Evolutionary conservation across 1,284 basidiomycete genomes (phyloP), one percentile per base, ranked within the genome.

Genomic region (Erythrobasidium hasegawianum): DNA sequence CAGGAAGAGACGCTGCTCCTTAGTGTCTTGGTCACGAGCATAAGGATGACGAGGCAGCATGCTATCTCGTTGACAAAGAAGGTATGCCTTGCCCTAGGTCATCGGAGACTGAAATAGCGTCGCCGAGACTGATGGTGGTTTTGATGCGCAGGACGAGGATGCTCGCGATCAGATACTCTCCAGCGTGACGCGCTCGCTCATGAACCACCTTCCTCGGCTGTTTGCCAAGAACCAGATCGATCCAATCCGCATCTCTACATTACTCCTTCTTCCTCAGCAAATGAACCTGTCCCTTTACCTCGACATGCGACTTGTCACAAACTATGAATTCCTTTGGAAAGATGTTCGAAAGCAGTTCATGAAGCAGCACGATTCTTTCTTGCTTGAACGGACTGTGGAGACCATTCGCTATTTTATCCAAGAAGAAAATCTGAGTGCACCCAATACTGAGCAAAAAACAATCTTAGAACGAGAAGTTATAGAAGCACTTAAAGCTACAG

Each of bases 201-300:
- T 97, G 74, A 89, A 90, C 68, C 86, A 86, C 1, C 80, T 98
- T 0, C 94, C 95, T 0, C 82, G 86, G 59, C 81, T 98, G 24
- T 89, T 97, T 76, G 85, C 90, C 73, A 97, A 96, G 77, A 88
- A 97, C 77, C 90, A 96, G 76, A 87, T 90, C 0, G 92, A 97
- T 76, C 84, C 87, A 54, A 83, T 82, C 43, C 84, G 90, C n/a
- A 90, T 96, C 70, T 83, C 87, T 1, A 85, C 91, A 67, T 84
- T 97, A 0, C 79, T 98, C 29, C 77, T 86, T 11, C 83, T 98
- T 40, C 89, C 90, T 0, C 85, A 86, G 47, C 77, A 91, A 41
- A 89, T 98, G 87, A 88, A 90, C 72, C 81, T 97, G 45, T 87
- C 90, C 58, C 79, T 96, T 57, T 98, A 97, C 77, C 83, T 94